A percentile compares a stretch with the other conserved stretches of the same genome.
Evolutionary conservation across 2,329 filamentous ascomycete species (phyloP).

Genomic region (Stenocarpella maydis): DNA sequence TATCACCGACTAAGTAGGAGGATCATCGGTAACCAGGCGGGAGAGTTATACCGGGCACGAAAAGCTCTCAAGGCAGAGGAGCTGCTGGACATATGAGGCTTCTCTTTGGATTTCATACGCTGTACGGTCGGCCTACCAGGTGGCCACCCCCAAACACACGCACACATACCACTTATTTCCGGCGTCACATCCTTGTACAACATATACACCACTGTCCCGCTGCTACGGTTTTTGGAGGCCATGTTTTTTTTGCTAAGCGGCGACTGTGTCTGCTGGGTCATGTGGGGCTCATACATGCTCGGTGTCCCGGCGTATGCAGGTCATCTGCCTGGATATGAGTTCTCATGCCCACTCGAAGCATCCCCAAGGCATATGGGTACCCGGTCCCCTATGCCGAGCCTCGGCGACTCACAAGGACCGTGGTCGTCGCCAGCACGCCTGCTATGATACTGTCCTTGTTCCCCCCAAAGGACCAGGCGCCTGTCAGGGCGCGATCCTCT

Average conservation of each 20-base stretch:
- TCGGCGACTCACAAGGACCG: background rate
- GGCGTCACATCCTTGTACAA: background rate
- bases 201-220: background rate
- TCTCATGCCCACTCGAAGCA: background rate
- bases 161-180: background rate
- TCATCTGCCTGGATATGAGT: background rate
- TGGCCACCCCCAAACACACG: background rate
- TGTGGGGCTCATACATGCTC: background rate
- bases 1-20: constrained; percentile 13
- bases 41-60: background rate
- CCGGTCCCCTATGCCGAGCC: background rate
- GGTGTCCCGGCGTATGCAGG: background rate
- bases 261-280: background rate
- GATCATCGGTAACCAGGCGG: constrained; percentile 12
- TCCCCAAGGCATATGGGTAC: background rate
- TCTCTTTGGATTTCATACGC: background rate
- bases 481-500: constrained; percentile 41
- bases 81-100: background rate
- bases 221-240: background rate
- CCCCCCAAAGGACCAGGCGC: background rate
- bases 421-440: background rate
- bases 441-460: background rate
- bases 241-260: background rate
- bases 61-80: background rate
- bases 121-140: background rate